A percentile compares a stretch with the other conserved stretches of the same genome.
phyloP scores from a whole-genome alignment of 306 rosid genomes.

The Crotalaria pallida region DNA sequence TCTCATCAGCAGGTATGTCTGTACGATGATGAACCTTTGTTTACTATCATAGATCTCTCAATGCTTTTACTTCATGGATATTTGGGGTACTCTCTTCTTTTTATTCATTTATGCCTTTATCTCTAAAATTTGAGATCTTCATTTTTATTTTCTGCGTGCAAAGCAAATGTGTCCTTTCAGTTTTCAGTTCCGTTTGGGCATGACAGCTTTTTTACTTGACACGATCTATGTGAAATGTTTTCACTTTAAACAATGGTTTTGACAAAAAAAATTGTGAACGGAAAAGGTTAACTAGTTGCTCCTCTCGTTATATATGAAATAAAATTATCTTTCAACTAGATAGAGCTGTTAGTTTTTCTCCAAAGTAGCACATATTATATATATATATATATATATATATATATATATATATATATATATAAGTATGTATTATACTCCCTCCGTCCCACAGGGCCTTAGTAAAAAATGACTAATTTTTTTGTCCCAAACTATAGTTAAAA shows the following conservation, averaged over 20 bases:
- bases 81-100: constrained; percentile 8
- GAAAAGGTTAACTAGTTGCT: background rate
- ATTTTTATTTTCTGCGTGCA: background rate
- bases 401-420: too few species aligned
- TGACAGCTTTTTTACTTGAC: constrained; percentile 15
- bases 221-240: background rate
- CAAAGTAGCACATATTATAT: too few species aligned
- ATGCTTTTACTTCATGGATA: constrained; percentile 29
- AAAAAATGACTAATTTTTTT: too few species aligned
- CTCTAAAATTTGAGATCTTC: background rate
- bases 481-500: too few species aligned
- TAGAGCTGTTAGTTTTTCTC: background rate
- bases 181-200: background rate
- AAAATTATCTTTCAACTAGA: background rate
- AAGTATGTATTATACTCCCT: too few species aligned
- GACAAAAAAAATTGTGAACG: background rate
- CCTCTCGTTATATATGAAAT: background rate
- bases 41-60: constrained; percentile 15
- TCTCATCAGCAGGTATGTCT: constrained; percentile 34
- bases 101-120: background rate
- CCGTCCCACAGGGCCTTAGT: too few species aligned
- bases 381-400: too few species aligned
- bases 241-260: background rate
- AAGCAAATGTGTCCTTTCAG: background rate
- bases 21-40: constrained; percentile 31